Conservation (phyloP, 2,329 filamentous ascomycete species). For the Ascochyta rabiei region DNA sequence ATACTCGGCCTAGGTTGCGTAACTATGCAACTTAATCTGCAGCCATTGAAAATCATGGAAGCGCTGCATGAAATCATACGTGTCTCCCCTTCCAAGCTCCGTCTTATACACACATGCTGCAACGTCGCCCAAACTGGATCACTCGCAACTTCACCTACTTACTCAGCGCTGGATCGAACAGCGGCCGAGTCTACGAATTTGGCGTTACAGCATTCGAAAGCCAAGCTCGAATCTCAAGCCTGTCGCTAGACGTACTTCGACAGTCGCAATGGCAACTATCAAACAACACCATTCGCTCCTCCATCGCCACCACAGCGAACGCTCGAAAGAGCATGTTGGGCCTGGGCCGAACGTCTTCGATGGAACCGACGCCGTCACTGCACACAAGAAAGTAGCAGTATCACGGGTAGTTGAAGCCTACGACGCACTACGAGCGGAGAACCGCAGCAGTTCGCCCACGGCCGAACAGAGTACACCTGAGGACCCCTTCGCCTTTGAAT, state of each 20-base stretch:
- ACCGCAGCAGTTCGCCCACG: slow-evolving; percentile 10
- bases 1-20: slow-evolving; percentile 17
- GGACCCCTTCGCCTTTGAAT: slow-evolving; percentile 23
- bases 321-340: slow-evolving; percentile 6
- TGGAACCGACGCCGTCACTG: slow-evolving; percentile 12
- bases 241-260: slow-evolving; percentile 5
- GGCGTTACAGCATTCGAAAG: slow-evolving; percentile 15
- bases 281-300: slow-evolving; percentile 17
- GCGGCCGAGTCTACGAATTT: slow-evolving; percentile 16
- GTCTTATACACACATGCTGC: slow-evolving; percentile 10
- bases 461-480: slow-evolving; percentile 11
- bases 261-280: slow-evolving; percentile 15
- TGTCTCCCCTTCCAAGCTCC: slow-evolving; percentile 7
- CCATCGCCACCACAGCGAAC: slow-evolving; percentile 13
- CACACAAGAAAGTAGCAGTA: slow-evolving; percentile 14
- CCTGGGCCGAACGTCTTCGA: slow-evolving; percentile 3
- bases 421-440: slow-evolving; percentile 12
- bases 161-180: slow-evolving; percentile 18
- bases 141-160: slow-evolving; percentile 16
- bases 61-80: slow-evolving; percentile 11
- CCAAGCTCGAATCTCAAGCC: slow-evolving; percentile 9
- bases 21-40: slow-evolving; percentile 9
- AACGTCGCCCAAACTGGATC: slow-evolving; percentile 16
- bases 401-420: slow-evolving; percentile 17
- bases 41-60: slow-evolving; percentile 9